These are phyloP conservation scores for Thelonectria blattea DNA, from an alignment of 2,329 filamentous ascomycete species.

Conservation along the genomic window DNA sequence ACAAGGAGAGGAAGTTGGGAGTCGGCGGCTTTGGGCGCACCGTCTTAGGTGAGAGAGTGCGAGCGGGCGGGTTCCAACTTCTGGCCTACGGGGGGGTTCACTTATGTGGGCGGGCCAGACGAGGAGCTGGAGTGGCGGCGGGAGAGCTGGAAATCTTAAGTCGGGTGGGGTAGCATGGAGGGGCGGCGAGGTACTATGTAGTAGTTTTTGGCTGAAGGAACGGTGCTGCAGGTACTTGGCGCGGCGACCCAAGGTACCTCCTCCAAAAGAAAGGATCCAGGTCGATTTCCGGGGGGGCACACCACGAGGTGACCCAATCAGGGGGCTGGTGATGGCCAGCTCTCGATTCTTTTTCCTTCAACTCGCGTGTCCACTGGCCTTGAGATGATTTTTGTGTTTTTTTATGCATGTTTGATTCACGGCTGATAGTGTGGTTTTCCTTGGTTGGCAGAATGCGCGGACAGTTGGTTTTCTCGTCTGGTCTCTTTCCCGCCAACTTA, in stretches of 20 bases:
- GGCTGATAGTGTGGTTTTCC: neutral
- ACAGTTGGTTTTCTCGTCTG: neutral
- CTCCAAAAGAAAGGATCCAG: conserved; percentile 3
- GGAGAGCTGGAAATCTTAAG: conserved; percentile 13
- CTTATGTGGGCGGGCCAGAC: conserved; percentile 1
- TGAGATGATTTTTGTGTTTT: neutral
- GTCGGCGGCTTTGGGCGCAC: conserved; percentile 18
- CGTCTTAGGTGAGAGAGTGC: conserved; percentile 18
- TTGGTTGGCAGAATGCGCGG: no score
- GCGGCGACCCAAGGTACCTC: conserved; percentile 9
- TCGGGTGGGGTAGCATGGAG: conserved; percentile 13
- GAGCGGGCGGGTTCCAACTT: conserved; percentile 3
- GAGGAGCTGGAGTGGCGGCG: conserved; percentile 1
- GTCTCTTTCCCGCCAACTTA: no score
- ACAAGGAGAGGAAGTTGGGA: conserved; percentile 31
- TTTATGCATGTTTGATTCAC: neutral
- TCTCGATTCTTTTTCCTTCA: conserved; percentile 18
- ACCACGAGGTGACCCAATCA: conserved; percentile 20
- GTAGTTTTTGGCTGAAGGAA: neutral
- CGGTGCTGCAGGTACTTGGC: conserved; percentile 1
- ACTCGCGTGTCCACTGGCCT: conserved; percentile 18
- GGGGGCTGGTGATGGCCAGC: conserved; percentile 23
- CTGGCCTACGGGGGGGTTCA: conserved; percentile 3
- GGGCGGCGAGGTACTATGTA: conserved; percentile 7
- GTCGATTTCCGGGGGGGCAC: conserved; percentile 16